phyloP scores from a whole-genome alignment of 768 basidiomycete genomes.

The Sporobolomyces phaffii region DNA sequence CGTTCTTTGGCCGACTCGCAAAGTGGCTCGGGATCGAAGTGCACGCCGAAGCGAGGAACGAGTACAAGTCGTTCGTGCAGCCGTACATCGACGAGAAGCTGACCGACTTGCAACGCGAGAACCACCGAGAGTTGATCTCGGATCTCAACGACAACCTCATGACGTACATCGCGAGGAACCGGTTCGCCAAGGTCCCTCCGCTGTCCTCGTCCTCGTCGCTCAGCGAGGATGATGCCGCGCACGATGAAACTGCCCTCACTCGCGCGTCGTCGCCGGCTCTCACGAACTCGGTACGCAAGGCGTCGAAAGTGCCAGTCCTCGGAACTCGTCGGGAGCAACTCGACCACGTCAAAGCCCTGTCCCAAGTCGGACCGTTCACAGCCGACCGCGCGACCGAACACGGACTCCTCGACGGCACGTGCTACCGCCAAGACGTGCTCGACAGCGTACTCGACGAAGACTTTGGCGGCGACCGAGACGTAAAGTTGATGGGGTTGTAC shows the following conservation, averaged over 20 bases:
- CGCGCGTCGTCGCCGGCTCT: neutral
- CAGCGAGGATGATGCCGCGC: too few species aligned
- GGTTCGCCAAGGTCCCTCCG: too few species aligned
- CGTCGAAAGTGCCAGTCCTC: too few species aligned
- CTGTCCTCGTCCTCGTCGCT: too few species aligned
- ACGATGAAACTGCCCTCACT: too few species aligned
- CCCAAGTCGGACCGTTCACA: constrained; percentile 32
- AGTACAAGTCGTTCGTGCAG: constrained; percentile 41
- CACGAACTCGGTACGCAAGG: neutral
- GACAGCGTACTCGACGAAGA: constrained; percentile 19
- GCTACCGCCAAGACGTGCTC: constrained; percentile 35
- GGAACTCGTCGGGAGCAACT: too few species aligned
- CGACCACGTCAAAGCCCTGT: constrained; percentile 19
- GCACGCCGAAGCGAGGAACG: constrained; percentile 42
- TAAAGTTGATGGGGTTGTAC: constrained; percentile 40
- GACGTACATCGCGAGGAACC: constrained; percentile 37
- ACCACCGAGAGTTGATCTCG: constrained; percentile 37
- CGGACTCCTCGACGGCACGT: constrained; percentile 27
- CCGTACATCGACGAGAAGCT: constrained; percentile 38
- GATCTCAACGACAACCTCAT: constrained; percentile 42
- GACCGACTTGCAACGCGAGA: constrained; percentile 39
- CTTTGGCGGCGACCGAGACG: constrained; percentile 21
- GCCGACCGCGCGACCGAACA: constrained; percentile 4
- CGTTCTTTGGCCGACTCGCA: constrained; percentile 41
- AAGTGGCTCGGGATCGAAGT: constrained; percentile 42